A percentile compares a stretch with the other conserved stretches of the same genome.
Evolutionary conservation across 352 stramenopile species (phyloP).

Genomic region (Phytophthora ohioensis): DNA sequence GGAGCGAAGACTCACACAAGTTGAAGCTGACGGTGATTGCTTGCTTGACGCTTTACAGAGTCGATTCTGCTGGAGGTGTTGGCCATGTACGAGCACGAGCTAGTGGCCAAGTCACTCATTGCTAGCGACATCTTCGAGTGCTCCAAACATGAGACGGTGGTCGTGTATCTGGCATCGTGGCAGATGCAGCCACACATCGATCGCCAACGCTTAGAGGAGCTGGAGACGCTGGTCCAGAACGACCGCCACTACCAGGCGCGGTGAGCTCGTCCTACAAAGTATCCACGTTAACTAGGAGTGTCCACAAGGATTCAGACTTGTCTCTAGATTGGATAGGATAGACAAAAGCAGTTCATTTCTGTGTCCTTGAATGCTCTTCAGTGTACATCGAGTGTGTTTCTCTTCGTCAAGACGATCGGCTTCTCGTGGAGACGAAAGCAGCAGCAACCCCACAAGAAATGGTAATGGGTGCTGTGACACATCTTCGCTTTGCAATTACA

Average conservation of each 20-base stretch:
- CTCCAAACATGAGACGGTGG: conserved; percentile 70
- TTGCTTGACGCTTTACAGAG: conserved; percentile 43
- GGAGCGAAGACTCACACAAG: not conserved
- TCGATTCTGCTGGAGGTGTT: conserved; percentile 68
- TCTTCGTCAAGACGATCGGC: too few species aligned
- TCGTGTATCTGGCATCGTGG: conserved; percentile 83
- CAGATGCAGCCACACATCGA: conserved; percentile 89
- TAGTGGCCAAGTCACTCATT: conserved; percentile 83
- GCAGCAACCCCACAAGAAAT: too few species aligned
- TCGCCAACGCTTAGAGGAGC: conserved; percentile 65
- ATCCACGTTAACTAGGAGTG: not conserved
- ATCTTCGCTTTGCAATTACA: too few species aligned
- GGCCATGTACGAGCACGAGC: conserved; percentile 81
- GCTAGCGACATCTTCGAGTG: conserved; percentile 76
- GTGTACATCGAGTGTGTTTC: too few species aligned
- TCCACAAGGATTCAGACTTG: not conserved
- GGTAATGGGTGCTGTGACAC: too few species aligned
- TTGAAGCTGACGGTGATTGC: conserved; percentile 19
- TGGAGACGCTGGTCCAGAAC: conserved; percentile 70
- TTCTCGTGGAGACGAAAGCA: too few species aligned
- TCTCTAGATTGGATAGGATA: not conserved
- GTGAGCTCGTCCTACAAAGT: not conserved
- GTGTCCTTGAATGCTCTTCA: too few species aligned
- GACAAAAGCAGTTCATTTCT: too few species aligned
- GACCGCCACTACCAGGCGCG: conserved; percentile 59